Percentiles rank a stretch among this genome's conserved stretches.
phyloP scores from a whole-genome alignment of 2,329 filamentous ascomycete genomes.

The Ophiosphaerella herpotricha region DNA sequence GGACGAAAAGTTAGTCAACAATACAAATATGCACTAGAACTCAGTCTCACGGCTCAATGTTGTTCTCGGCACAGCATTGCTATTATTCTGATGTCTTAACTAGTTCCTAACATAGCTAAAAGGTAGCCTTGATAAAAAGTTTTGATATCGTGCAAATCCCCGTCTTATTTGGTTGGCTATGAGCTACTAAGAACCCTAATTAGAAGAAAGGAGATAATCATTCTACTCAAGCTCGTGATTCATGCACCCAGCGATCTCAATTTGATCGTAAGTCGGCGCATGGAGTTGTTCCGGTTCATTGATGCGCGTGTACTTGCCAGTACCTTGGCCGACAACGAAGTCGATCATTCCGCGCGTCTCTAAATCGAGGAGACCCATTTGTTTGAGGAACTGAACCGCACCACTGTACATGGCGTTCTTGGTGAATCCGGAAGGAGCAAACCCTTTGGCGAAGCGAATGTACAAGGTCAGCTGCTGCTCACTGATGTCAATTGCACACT shows the following conservation, averaged over 20 bases:
- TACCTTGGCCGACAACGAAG: conserved; percentile 2
- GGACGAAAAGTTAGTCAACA: too few species aligned
- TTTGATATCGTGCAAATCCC: too few species aligned
- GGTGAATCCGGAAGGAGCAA: not conserved
- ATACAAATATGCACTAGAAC: too few species aligned
- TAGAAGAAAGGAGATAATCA: not conserved
- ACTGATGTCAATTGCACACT: not conserved
- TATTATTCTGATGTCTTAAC: too few species aligned
- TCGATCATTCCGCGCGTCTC: not conserved
- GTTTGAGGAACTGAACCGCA: not conserved
- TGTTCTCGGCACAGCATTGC: too few species aligned
- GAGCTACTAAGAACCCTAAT: too few species aligned
- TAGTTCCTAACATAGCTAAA: too few species aligned
- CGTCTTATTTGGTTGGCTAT: too few species aligned
- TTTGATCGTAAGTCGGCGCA: not conserved
- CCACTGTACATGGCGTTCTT: not conserved
- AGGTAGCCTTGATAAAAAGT: too few species aligned
- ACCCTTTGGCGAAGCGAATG: conserved; percentile 1
- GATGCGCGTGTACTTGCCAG: not conserved
- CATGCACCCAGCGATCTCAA: not conserved
- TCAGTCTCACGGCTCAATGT: too few species aligned
- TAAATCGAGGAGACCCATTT: conserved; percentile 1
- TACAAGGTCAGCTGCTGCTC: not conserved
- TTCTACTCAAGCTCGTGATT: not conserved
- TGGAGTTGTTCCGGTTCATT: not conserved